Evolutionary conservation across 352 stramenopile genomes (phyloP), one percentile per base, ranked within the genome.

Genomic region (Phytophthora idaei): DNA sequence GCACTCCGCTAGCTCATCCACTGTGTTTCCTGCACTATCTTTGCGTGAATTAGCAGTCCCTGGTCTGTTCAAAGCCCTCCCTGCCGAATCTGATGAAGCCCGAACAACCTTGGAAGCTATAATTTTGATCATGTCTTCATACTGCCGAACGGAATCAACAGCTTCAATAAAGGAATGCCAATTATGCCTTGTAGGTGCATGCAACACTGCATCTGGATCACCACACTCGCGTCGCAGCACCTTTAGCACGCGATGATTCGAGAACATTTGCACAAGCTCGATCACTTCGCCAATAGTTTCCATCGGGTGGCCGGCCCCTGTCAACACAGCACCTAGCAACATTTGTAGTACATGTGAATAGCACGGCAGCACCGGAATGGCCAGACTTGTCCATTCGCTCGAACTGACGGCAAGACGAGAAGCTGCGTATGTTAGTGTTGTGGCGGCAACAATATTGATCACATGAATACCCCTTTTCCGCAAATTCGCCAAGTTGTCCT

Each of bases 41-140:
- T 88, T 84, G 7, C 81, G 53, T 25, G 50, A 44, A 29, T 68
- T 74, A 27, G 21, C 28, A 52, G n/a, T 27, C 37, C 49, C 55
- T 44, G 44, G 31, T 51, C 12, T 44, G 7, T 42, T 57, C 17
- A 52, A 50, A 17, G 11, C n/a, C 15, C 41, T 46, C 0, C 31
- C 44, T 57, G 49, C 37, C 0, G 41, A 55, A 41, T 62, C 41
- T 2, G 64, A 73, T 0, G 75, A 70, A 49, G 73, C 77, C 28
- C 71, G 61, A 27, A 80, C 52, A 39, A 86, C 77, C 61, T 89
- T 89, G 0, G 76, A 80, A 4, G 83, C 77, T 36, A 93, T 89
- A 44, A 90, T 90, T 66, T 93, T 93, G 67, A 93, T 90, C 83
- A 90, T 88, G 41, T 93, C 85, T 69, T 92, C 83, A 60, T 88